phyloP scores from a whole-genome alignment of 1,139 yeast genomes.

The Yamadazyma epiphylla region DNA sequence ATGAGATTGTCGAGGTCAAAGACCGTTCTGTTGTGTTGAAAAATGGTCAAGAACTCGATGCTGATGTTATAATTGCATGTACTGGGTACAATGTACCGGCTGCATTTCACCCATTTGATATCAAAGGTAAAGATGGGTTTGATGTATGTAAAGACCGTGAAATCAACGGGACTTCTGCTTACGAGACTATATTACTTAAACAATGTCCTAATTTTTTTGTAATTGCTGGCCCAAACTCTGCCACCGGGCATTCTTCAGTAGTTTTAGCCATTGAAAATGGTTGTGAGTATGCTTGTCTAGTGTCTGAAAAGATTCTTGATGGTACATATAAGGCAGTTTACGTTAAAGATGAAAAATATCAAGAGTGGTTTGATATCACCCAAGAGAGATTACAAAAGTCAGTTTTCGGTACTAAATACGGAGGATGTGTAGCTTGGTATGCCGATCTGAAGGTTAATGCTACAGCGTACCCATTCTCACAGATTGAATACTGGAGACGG shows the following conservation, averaged over 20 bases:
- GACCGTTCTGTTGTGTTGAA: conserved; percentile 27
- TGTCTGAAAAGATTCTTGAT: conserved; percentile 25
- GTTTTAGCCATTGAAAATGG: conserved; percentile 40
- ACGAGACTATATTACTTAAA: conserved; percentile 30
- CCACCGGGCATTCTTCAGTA: conserved; percentile 44
- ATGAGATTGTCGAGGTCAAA: conserved; percentile 23
- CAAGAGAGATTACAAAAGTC: conserved; percentile 25
- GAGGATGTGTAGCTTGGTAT: conserved; percentile 46
- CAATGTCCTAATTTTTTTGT: conserved; percentile 35
- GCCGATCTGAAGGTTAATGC: conserved; percentile 23
- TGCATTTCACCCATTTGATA: conserved; percentile 17
- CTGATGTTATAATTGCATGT: conserved; percentile 43
- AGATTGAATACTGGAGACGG: conserved; percentile 28
- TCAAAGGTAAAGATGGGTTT: conserved; percentile 26
- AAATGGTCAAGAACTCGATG: conserved; percentile 26
- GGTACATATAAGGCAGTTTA: conserved; percentile 27
- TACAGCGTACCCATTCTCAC: conserved; percentile 40
- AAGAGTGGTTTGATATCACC: conserved; percentile 29
- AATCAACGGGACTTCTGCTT: conserved; percentile 32
- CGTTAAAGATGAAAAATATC: conserved; percentile 32
- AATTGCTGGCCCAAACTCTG: conserved; percentile 42
- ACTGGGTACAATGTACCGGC: conserved; percentile 33
- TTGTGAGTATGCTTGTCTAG: conserved; percentile 20
- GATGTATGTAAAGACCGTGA: conserved; percentile 22
- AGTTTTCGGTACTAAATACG: conserved; percentile 39